Base-by-base conservation (phyloP, 176 grass and related monocot genomes). In the Aegilops sharonensis region DNA sequence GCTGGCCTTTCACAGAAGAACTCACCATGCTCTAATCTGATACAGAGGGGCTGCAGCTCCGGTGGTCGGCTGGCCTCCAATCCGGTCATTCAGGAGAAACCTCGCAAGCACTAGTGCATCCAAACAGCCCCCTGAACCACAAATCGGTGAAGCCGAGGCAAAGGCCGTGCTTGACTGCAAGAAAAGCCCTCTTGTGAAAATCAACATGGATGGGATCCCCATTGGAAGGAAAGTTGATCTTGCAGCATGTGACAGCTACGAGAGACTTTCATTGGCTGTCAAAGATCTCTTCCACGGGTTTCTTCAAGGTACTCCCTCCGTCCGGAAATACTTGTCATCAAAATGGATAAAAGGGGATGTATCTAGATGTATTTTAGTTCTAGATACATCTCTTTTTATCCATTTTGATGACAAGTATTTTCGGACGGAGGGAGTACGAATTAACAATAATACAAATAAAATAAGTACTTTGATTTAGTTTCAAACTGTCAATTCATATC, bases 181-280 rank as follows among this genome's bases (percentile, higher is more conserved):
- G 83, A 96, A 94, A 69, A 80, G 81, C 43, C 78, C 82, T 77
- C 87, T 97, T 9, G 83, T 99, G 30, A 99, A 99, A 87, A 97
- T 99, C 77, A 97, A 99, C 92, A 99, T 99, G 97, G 97, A 99
- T 60, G 97, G 97, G 47, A 91, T 94, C 54, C 94, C 90, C 20
- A 99, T 99, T 74, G 97, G 97, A 89, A 91, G 97, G 80, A 99
- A 99, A 85, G 83, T 99, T 61, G 81, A 99, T 71, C 84, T 99
- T 71, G 90, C 56, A 25, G 87, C 89, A 61, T 94, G 85, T 63
- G 94, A 94, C 80, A 91, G 87, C 80, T 97, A 94, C n/a, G 73
- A 91, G 61, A 91, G 77, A 27, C 85, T 99, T 52, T 93, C 89
- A 48, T 50, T 42, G 12, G 90, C 89, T 17, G 89, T 94, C 14